These are phyloP conservation scores for Sporisorium sorghi DNA, from an alignment of 1,284 basidiomycete species.

Conservation along the genomic window DNA sequence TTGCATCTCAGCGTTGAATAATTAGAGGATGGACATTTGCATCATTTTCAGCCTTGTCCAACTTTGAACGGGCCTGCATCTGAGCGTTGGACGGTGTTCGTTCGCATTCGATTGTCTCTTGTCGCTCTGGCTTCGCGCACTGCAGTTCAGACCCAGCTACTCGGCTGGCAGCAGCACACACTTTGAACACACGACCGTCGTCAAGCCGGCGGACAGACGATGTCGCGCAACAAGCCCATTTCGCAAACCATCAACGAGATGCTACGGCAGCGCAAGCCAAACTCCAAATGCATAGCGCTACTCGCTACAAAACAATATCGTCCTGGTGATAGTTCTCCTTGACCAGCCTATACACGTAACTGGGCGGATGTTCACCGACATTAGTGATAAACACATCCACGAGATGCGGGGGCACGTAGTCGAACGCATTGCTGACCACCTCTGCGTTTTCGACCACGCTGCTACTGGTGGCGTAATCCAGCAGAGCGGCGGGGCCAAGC, in stretches of 20 bases:
- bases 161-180: no score
- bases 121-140: no score
- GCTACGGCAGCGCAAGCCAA: no score
- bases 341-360: constrained; percentile 68
- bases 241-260: no score
- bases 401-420: constrained; percentile 91
- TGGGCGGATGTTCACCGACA: constrained; percentile 71
- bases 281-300: no score
- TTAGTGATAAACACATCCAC: constrained; percentile 96
- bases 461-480: constrained; percentile 46
- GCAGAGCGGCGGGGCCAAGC: constrained; percentile 72
- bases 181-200: no score
- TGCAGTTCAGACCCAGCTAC: no score
- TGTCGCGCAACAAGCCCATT: no score
- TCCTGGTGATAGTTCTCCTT: constrained; percentile 66
- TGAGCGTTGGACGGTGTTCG: no score
- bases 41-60: not conserved
- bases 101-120: no score
- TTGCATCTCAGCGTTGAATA: not conserved
- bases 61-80: not conserved
- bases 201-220: no score
- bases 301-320: constrained; percentile 49
- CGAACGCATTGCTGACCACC: constrained; percentile 90
- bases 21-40: not conserved
- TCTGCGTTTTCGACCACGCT: constrained; percentile 84